Base-by-base conservation (phyloP, 768 basidiomycete species). In the Lyophyllum decastes region DNA sequence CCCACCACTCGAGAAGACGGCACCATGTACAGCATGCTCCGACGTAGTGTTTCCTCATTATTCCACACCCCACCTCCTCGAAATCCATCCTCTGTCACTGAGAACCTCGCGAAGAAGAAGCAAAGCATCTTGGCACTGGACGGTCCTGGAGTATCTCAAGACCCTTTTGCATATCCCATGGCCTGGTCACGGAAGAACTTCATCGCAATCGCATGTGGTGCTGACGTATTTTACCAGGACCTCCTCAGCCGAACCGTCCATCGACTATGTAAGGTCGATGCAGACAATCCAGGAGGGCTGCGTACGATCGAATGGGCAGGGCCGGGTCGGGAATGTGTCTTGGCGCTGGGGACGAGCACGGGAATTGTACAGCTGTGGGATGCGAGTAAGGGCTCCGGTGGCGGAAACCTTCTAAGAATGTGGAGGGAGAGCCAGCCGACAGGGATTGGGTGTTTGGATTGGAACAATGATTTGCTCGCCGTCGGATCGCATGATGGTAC, bases 401-500 rank as follows among this genome's bases (percentile, higher is more conserved):
- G 54, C 64, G 65, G 65, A 67, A 67, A 61, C 68, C 74, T 59
- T 66, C 74, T 59, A 70, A 76, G 55, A 70, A 77, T 55, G 65
- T 83, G 63, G 77, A 72, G 61, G 73, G 74, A 77, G 69, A 75
- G 44, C 61, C 72, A 25, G 66, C 52, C 49, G 21, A 52, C 55
- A 33, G 54, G 65, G 3, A 63, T 72, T 25, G 71, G 66, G 41
- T 63, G 69, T 19, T 63, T 90, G 64, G 77, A 75, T 52, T 92
- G 88, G 87, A 77, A 81, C 55, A 76, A 76, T 2, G 82, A 84
- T 58, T 66, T 85, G n/a, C 71, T 92, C 11, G 81, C 82, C 25
- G 80, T 83, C n/a, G 89, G 89, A 2, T 80, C 83, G 59, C 72
- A 77, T 56, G 82, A 85, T 59, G 89, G 88, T 22, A 78, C 80